phyloP scores from a whole-genome alignment of 1,284 basidiomycete genomes.

The Trametes pubescens region DNA sequence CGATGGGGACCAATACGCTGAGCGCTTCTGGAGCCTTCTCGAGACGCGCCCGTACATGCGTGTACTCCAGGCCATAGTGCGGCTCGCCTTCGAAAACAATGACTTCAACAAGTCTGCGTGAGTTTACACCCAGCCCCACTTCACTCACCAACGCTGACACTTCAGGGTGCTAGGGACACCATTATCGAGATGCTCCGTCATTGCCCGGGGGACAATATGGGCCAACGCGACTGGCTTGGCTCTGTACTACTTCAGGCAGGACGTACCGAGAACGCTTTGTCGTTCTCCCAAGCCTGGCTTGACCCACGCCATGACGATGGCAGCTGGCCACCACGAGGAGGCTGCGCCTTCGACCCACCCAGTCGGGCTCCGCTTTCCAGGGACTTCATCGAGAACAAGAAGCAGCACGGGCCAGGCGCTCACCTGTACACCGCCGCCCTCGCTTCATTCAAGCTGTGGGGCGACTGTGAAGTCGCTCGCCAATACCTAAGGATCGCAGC shows the following conservation, averaged over 20 bases:
- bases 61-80: conserved; percentile 48
- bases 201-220: conserved; percentile 46
- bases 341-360: conserved; percentile 40
- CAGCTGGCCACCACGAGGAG: conserved; percentile 36
- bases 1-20: conserved; percentile 44
- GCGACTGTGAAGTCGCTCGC: conserved; percentile 47
- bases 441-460: conserved; percentile 50
- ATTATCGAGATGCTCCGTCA: conserved; percentile 50
- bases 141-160: not conserved
- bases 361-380: conserved; percentile 29
- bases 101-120: conserved; percentile 48
- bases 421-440: conserved; percentile 50
- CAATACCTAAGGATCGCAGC: conserved; percentile 50
- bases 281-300: conserved; percentile 44
- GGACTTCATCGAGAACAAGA: conserved; percentile 30
- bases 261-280: conserved; percentile 43
- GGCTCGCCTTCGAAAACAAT: conserved; percentile 44
- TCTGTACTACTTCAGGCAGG: conserved; percentile 41
- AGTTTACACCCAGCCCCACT: conserved; percentile 25
- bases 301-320: conserved; percentile 16
- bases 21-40: conserved; percentile 48
- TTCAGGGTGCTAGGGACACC: conserved; percentile 39
- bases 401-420: conserved; percentile 29
- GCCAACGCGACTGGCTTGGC: conserved; percentile 44
- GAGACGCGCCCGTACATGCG: conserved; percentile 56